Conservation (phyloP, 2,329 filamentous ascomycete genomes). For the Penicillium carneum region DNA sequence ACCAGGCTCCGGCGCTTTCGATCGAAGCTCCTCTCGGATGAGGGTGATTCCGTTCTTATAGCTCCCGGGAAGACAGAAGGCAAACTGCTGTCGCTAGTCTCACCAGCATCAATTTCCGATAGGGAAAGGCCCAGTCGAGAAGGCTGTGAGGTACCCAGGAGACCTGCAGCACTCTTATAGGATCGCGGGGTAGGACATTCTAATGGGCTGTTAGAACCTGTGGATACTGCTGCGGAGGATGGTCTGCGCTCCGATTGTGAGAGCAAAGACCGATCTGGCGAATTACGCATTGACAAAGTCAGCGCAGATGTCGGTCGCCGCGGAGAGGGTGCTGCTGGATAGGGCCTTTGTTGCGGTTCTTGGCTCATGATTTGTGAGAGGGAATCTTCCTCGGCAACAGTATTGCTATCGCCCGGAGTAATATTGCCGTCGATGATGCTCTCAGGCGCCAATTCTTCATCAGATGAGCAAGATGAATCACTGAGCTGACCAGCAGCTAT, state of each 20-base stretch:
- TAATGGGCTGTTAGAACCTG: slow-evolving; percentile 85
- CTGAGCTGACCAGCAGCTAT: slow-evolving; percentile 85
- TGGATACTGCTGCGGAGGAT: slow-evolving; percentile 73
- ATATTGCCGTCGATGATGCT: slow-evolving; percentile 14
- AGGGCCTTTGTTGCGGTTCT: slow-evolving; percentile 21
- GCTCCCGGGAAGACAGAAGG: slow-evolving; percentile 76
- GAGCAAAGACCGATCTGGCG: slow-evolving; percentile 59
- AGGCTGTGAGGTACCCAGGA: slow-evolving; percentile 64
- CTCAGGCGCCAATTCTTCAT: slow-evolving; percentile 61
- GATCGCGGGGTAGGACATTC: slow-evolving; percentile 92
- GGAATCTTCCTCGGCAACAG: slow-evolving; percentile 20
- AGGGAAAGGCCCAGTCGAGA: slow-evolving; percentile 80
- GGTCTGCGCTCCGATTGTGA: slow-evolving; percentile 56
- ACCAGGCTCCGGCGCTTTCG: slow-evolving; percentile 87
- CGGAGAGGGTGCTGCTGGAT: slow-evolving; percentile 26
- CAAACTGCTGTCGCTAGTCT: slow-evolving; percentile 82
- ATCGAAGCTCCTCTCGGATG: slow-evolving; percentile 84
- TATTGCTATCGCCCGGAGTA: slow-evolving; percentile 11
- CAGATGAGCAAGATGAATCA: slow-evolving; percentile 72
- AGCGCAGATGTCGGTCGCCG: slow-evolving; percentile 57
- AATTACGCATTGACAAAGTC: slow-evolving; percentile 63
- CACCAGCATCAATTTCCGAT: slow-evolving; percentile 83
- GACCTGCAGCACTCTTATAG: slow-evolving; percentile 67
- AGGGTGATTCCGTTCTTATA: slow-evolving; percentile 83
- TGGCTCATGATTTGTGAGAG: slow-evolving; percentile 20